Conservation (phyloP, 2,329 filamentous ascomycete genomes). For the Dendryphion nanum region DNA sequence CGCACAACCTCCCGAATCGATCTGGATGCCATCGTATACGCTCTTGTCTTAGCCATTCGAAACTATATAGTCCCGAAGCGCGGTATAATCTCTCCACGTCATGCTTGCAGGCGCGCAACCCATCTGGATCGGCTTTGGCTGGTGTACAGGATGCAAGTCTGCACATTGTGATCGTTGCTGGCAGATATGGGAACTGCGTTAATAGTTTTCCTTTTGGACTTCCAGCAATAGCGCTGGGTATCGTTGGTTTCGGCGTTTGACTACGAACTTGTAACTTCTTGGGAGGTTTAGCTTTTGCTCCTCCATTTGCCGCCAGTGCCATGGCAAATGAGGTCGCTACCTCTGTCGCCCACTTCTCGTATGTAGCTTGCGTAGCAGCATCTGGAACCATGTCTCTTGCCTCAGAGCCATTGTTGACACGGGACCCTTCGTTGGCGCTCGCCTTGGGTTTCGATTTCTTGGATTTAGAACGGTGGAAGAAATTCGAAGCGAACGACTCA, state of each 20-base stretch:
- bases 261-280: conserved; percentile 26
- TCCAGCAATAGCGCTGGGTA: conserved; percentile 37
- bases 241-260: conserved; percentile 32
- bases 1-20: conserved; percentile 35
- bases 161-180: conserved; percentile 21
- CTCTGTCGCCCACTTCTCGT: conserved; percentile 30
- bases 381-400: conserved; percentile 12
- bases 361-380: conserved; percentile 21
- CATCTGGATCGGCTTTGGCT: conserved; percentile 19
- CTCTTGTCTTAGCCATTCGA: conserved; percentile 36
- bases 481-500: conserved; percentile 29
- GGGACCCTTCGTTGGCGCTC: not conserved
- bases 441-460: conserved; percentile 15
- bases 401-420: not conserved
- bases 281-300: conserved; percentile 10
- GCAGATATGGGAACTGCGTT: conserved; percentile 29
- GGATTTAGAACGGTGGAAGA: conserved; percentile 20
- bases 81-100: conserved; percentile 31
- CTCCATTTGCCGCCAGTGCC: conserved; percentile 20
- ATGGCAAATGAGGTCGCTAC: conserved; percentile 24
- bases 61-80: conserved; percentile 33
- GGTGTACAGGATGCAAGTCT: conserved; percentile 18
- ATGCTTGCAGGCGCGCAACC: conserved; percentile 34
- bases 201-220: conserved; percentile 19
- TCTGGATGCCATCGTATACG: conserved; percentile 38